Conservation (phyloP, 768 basidiomycete genomes). For the Heimioporus sp. region DNA sequence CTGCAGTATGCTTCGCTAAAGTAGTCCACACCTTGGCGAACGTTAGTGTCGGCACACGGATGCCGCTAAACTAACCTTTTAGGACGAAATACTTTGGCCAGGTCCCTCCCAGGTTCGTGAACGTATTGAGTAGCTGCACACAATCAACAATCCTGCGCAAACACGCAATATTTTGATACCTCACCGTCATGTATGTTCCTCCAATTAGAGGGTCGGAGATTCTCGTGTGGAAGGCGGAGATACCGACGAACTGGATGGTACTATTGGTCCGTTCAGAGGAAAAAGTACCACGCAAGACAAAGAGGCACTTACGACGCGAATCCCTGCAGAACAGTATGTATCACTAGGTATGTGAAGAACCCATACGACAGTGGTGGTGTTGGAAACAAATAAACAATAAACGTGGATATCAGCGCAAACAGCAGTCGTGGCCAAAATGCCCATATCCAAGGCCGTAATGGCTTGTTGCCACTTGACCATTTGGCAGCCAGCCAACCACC, state of each 20-base stretch:
- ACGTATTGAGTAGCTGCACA: conserved; percentile 85
- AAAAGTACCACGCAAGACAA: neutral
- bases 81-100: conserved; percentile 97
- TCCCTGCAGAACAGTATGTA: conserved; percentile 79
- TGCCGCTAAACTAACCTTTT: conserved; percentile 52
- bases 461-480: conserved; percentile 81
- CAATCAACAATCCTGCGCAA: conserved; percentile 5
- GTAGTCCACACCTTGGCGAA: conserved; percentile 69
- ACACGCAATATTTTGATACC: neutral
- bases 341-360: conserved; percentile 80
- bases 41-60: conserved; percentile 8
- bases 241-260: conserved; percentile 98
- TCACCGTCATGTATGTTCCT: conserved; percentile 99
- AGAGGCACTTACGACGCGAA: conserved; percentile 70
- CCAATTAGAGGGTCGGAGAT: conserved; percentile 96
- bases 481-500: conserved; percentile 93
- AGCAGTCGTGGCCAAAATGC: conserved; percentile 87
- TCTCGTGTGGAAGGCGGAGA: conserved; percentile 97
- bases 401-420: conserved; percentile 68
- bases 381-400: conserved; percentile 87
- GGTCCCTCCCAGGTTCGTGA: conserved; percentile 94
- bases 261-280: conserved; percentile 38
- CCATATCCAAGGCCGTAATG: conserved; percentile 83
- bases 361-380: conserved; percentile 63
- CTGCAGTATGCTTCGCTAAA: conserved; percentile 85